Evolutionary conservation across 805 yeast species (phyloP).

Genomic region (Suhomyces canberraensis): DNA sequence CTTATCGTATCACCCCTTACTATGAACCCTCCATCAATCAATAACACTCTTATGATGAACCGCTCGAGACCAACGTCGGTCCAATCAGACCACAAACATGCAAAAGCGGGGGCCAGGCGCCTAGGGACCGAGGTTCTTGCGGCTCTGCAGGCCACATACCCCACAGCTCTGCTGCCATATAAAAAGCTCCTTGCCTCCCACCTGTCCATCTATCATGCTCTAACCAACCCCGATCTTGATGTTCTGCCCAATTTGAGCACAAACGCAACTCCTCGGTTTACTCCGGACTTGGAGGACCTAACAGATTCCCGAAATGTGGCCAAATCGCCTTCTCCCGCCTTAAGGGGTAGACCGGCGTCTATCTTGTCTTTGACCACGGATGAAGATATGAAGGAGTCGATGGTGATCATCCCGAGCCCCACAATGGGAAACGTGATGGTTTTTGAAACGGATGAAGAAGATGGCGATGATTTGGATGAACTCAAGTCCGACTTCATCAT

Average conservation of each 20-base stretch:
- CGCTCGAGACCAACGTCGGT: too few relatives aligned
- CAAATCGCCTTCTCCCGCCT: slow-evolving; percentile 9
- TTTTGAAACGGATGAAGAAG: slow-evolving; percentile 43
- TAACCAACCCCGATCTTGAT: slow-evolving; percentile 41
- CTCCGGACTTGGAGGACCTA: slow-evolving; percentile 12
- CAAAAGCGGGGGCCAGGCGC: too few relatives aligned
- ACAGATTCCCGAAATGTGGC: slow-evolving; percentile 12
- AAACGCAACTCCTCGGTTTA: not conserved
- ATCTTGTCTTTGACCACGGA: slow-evolving; percentile 28
- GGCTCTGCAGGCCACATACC: too few relatives aligned
- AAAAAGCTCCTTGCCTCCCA: slow-evolving; percentile 33
- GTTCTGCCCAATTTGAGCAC: slow-evolving; percentile 11
- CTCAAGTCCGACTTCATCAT: slow-evolving; percentile 28
- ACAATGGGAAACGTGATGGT: slow-evolving; percentile 29
- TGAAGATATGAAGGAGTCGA: slow-evolving; percentile 20
- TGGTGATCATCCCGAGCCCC: slow-evolving; percentile 21
- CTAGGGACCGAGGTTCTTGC: too few relatives aligned
- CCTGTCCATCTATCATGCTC: slow-evolving; percentile 36
- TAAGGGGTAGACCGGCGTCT: slow-evolving; percentile 14
- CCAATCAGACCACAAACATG: too few relatives aligned
- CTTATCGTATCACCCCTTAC: too few relatives aligned
- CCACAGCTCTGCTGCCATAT: too few relatives aligned
- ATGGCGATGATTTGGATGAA: slow-evolving; percentile 15
- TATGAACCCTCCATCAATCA: not conserved
- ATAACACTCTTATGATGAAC: too few relatives aligned